Conservation (phyloP, 2,329 filamentous ascomycete genomes). For the Monilinia aucupariae region DNA sequence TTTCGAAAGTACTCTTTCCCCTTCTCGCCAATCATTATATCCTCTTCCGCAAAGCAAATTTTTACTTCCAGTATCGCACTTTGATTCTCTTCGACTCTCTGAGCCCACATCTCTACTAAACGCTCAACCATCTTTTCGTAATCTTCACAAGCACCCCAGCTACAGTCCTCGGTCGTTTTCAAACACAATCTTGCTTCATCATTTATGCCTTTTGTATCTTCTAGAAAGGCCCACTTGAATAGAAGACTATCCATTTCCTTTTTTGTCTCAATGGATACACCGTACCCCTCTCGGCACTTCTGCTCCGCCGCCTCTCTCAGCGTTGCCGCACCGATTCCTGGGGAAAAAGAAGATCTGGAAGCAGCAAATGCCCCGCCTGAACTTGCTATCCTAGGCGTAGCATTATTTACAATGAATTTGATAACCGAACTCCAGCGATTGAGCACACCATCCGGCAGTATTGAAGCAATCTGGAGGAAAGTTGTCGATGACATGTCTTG, state of each 20-base stretch:
- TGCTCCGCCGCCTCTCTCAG: conserved; percentile 17
- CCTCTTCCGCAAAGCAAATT: conserved; percentile 36
- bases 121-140: conserved; percentile 22
- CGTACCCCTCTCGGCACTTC: conserved; percentile 21
- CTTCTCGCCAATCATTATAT: conserved; percentile 40
- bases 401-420: conserved; percentile 33
- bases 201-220: conserved; percentile 30
- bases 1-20: conserved; percentile 41
- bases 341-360: conserved; percentile 10
- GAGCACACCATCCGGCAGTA: conserved; percentile 30
- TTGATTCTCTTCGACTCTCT: conserved; percentile 15
- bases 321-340: background rate
- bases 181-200: conserved; percentile 32
- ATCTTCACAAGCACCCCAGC: conserved; percentile 25
- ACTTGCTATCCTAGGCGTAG: conserved; percentile 30
- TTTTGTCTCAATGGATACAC: conserved; percentile 20
- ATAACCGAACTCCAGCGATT: conserved; percentile 33
- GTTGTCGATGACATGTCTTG: conserved; percentile 25
- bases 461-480: conserved; percentile 19
- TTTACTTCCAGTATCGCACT: conserved; percentile 22
- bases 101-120: conserved; percentile 22
- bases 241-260: conserved; percentile 20
- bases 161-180: conserved; percentile 22
- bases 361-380: conserved; percentile 19
- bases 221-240: conserved; percentile 25